Evolutionary conservation across 352 stramenopile genomes (phyloP), one percentile per base, ranked within the genome.

Genomic region (Globisporangium lucens): DNA sequence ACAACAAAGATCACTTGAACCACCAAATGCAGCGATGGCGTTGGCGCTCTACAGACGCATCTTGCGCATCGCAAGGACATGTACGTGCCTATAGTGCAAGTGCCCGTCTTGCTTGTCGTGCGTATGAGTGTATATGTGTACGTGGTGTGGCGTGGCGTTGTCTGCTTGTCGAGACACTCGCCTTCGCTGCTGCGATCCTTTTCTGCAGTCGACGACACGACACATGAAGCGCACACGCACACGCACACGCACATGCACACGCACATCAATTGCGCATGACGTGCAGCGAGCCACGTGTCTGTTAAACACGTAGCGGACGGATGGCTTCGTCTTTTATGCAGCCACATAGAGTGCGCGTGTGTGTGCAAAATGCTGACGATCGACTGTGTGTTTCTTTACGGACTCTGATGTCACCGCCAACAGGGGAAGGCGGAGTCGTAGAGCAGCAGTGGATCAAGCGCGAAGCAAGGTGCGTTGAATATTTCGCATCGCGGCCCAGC

Each of bases 31-130:
- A n/a, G 17, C 17, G 46, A 22, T 80, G 67, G 83, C 82, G 65
- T 71, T 91, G 27, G 68, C 82, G 58, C 82, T 93, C 43, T 93
- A 93, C 63, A 81, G 83, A 47, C 87, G 84, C 67, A 82, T 93
- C 52, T 72, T 94, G 56, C 87, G 87, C 59, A 76, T 89, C 22
- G 87, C 84, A 7, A 67, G 85, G 24, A 87, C 74, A 65, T 94
- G 86, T 94, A 80, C 63, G 84, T 81, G 12, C 6, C 13, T 13
- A 3, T 47, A 24, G 4, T 22, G 4, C 8, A 29, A 4, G 0
- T 8, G 3, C 15, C 4, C 41, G 41, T 20, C 41, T 20, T 49
- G 41, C 2, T 46, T 46, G 38, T 46, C 38, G 17, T n/a, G 15
- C 41, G 41, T 20, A 49, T 51, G 43, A 67, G 61, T 38, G 27